phyloP scores from a whole-genome alignment of 1,139 yeast species.

The Candida glucosophila region DNA sequence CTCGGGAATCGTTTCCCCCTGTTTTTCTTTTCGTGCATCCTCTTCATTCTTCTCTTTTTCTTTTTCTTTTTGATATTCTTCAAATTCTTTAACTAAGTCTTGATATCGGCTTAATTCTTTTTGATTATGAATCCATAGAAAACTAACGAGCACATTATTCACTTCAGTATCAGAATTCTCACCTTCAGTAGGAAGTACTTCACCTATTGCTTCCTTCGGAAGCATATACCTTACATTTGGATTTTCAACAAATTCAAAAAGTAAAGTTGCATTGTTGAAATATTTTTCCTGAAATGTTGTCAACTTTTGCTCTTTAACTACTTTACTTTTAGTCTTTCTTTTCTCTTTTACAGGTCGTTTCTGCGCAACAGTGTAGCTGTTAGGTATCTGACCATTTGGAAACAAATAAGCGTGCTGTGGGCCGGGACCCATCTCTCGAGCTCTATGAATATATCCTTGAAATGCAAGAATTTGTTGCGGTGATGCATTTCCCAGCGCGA shows the following conservation, averaged over 20 bases:
- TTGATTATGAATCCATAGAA: constrained; percentile 50
- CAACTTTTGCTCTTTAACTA: constrained; percentile 41
- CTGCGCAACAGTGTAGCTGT: constrained; percentile 11
- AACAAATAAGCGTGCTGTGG: constrained; percentile 32
- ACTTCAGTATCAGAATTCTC: constrained; percentile 18
- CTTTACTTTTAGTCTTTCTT: constrained; percentile 15
- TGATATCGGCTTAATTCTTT: constrained; percentile 43
- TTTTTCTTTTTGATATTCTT: constrained; percentile 15
- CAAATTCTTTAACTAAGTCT: constrained; percentile 21
- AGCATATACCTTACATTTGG: constrained; percentile 64
- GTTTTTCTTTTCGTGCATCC: too few species aligned
- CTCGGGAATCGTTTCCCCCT: constrained; percentile 6
- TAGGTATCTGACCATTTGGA: constrained; percentile 7
- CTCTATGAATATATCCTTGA: constrained; percentile 70
- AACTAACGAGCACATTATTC: constrained; percentile 54
- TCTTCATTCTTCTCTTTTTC: constrained; percentile 16
- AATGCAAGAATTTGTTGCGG: constrained; percentile 65
- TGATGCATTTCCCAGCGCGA: constrained; percentile 74
- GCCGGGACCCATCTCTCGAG: constrained; percentile 66
- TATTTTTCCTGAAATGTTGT: constrained; percentile 74
- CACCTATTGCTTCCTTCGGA: constrained; percentile 72
- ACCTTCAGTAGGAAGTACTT: constrained; percentile 40
- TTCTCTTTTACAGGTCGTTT: constrained; percentile 18
- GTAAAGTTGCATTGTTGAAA: constrained; percentile 58
- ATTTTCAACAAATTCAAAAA: constrained; percentile 80